Evolutionary conservation across 306 rosid genomes (phyloP).

Genomic region (Benincasa hispida): DNA sequence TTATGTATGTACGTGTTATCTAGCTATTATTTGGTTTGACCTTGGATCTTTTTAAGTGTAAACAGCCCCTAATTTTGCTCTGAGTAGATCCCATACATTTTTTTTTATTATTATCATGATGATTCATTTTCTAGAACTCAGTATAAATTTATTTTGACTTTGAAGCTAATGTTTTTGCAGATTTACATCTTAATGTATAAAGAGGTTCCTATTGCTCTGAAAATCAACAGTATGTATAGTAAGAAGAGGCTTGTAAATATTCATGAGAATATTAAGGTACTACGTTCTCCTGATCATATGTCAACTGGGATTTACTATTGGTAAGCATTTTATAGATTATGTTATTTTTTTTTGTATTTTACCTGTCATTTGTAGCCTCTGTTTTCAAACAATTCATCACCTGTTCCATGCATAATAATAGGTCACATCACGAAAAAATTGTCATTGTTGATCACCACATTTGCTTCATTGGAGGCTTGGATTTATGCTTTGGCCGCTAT

Average conservation of each 20-base stretch:
- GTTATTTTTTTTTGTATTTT: neutral
- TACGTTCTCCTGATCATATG: slow-evolving; percentile 35
- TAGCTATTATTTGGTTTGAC: neutral
- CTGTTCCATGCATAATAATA: slow-evolving; percentile 7
- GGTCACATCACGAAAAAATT: slow-evolving; percentile 48
- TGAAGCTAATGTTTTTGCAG: slow-evolving; percentile 17
- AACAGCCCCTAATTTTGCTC: neutral
- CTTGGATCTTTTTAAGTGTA: neutral
- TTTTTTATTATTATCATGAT: neutral
- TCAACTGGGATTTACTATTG: slow-evolving; percentile 34
- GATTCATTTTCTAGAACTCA: neutral
- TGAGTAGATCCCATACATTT: neutral
- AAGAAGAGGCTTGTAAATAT: slow-evolving; percentile 25
- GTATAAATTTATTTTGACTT: neutral
- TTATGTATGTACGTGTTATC: neutral
- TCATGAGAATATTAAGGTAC: slow-evolving; percentile 30
- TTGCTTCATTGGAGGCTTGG: slow-evolving; percentile 39
- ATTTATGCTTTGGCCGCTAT: slow-evolving; percentile 40
- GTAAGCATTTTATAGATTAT: slow-evolving; percentile 13
- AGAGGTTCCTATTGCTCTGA: slow-evolving; percentile 39
- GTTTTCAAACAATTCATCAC: neutral
- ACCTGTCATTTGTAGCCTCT: neutral
- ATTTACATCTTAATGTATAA: slow-evolving; percentile 36
- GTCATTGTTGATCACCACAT: slow-evolving; percentile 33
- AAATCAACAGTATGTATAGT: slow-evolving; percentile 33